Evolutionary conservation across 495 filamentous ascomycete genomes (phyloP), one percentile per base, ranked within the genome.

Genomic region (Xylaria palmicola): DNA sequence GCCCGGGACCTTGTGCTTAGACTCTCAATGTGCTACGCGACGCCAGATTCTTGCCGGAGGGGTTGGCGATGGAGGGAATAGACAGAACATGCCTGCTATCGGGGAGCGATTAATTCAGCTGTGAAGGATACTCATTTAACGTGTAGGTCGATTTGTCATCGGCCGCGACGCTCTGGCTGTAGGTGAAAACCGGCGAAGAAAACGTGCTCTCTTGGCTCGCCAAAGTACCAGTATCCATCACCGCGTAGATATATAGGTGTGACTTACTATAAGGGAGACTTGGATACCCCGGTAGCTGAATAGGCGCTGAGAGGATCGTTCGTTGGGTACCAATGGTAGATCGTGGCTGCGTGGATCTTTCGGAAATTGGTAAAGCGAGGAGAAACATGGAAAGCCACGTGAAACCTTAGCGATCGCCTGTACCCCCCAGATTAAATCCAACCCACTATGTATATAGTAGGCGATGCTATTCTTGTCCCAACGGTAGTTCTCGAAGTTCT

Each of bases 321-420:
- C 13, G n/a, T n/a, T n/a, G 29, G 10, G 40, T 22, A 29, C 9
- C 12, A 39, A 27, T 3, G 36, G 4, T 10, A 30, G 22, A 29
- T 17, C 44, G 53, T 39, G 36, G 34, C 53, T 56, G 39, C n/a
- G 53, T 27, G 56, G 56, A 40, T 39, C 43, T 49, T 48, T 49
- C 32, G 56, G 56, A 49, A 39, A 48, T 49, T 39, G 20, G 6
- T 13, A 2, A 13, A 29, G 52, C 17, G 19, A 40, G 15, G 19
- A n/a, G 39, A 49, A 44, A 32, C 56, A 59, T 17, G 43, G 44
- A 59, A 50, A 39, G 44, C 56, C 56, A 59, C 56, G 56, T 49
- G 56, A 59, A 59, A 49, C 56, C 26, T 39, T 59, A 34, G 56
- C 30, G 41, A 48, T 40, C 43, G 10, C 29, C 44, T n/a, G 29